phyloP scores from a whole-genome alignment of 2,329 filamentous ascomycete species.

The Cercospora sp. region DNA sequence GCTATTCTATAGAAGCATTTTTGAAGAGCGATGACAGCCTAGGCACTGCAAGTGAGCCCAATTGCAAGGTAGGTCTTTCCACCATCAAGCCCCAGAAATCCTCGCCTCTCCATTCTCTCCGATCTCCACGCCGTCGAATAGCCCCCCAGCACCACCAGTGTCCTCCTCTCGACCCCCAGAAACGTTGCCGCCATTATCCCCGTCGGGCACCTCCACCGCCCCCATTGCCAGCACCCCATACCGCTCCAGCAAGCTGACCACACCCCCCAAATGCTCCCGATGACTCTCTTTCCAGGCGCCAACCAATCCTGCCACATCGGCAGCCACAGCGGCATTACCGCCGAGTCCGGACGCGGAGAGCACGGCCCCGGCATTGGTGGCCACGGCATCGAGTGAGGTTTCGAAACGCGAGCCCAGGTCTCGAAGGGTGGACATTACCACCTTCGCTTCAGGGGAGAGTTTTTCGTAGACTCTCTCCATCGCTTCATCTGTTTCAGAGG shows the following conservation, averaged over 20 bases:
- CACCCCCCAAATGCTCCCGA: background rate
- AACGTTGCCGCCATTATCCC: background rate
- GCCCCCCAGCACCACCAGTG: background rate
- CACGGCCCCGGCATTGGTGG: background rate
- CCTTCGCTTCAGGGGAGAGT: background rate
- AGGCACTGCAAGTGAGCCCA: background rate
- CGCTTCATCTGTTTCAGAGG: background rate
- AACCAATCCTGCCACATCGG: background rate
- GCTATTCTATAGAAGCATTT: background rate
- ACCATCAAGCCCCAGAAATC: background rate
- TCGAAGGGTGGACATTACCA: background rate
- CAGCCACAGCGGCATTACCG: background rate
- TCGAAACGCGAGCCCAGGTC: background rate
- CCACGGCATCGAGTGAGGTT: background rate
- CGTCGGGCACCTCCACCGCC: background rate
- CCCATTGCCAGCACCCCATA: background rate
- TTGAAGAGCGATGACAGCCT: background rate
- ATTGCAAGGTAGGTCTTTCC: background rate
- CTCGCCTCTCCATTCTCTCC: background rate
- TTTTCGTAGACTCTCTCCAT: background rate
- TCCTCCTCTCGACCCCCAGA: background rate
- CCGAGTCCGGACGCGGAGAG: background rate
- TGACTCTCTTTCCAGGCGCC: background rate
- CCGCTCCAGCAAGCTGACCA: background rate
- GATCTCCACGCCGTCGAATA: conserved; percentile 1